Evolutionary conservation across 192 early-diverging fungal species (phyloP), one percentile per base, ranked within the genome.

Genomic region (Entophlyctis luteolus): DNA sequence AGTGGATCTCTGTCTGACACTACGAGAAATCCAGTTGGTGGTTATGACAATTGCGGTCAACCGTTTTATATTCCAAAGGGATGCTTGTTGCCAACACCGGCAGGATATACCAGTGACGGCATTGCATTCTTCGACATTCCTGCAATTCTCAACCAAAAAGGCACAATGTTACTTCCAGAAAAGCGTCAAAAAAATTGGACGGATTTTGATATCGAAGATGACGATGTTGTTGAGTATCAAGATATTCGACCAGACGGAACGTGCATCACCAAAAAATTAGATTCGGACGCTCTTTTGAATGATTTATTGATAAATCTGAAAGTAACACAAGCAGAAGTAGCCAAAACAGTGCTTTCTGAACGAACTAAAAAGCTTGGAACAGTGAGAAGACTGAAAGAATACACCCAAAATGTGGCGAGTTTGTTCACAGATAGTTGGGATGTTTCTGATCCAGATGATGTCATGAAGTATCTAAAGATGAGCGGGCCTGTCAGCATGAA

Each of bases 61-160:
- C 84, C 84, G 2, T 81, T 86, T 52, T 86, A 71, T 53, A 66
- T 86, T 63, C 82, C 84, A n/a, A 35, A 76, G 38, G 84, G 84
- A 25, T 86, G 78, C 63, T 71, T 71, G 0, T 55, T 83, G 3
- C 81, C 81, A 16, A 58, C 69, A 4, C 84, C 84, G 23, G 48
- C 75, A 6, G 84, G 84, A 2, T 86, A 76, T 56, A 86, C 84
- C 8, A 35, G 72, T 3, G 80, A 84, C 48, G 84, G 84, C 6
- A 83, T 86, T 37, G 71, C 80, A 2, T 86, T 75, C 62, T 86
- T 85, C 69, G 84, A 86, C 53, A 75, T 86, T 32, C 73, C 79
- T 8, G 68, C 79, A 2, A 42, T 86, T 25, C 70, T 84, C 66
- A 75, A 76, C 36, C 78, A 79, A 36, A 77, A 72, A 12, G 82